Evolutionary conservation across 83 land plant species (phyloP), one percentile per base, ranked within the genome.

Genomic region (Diphasiastrum complanatum): DNA sequence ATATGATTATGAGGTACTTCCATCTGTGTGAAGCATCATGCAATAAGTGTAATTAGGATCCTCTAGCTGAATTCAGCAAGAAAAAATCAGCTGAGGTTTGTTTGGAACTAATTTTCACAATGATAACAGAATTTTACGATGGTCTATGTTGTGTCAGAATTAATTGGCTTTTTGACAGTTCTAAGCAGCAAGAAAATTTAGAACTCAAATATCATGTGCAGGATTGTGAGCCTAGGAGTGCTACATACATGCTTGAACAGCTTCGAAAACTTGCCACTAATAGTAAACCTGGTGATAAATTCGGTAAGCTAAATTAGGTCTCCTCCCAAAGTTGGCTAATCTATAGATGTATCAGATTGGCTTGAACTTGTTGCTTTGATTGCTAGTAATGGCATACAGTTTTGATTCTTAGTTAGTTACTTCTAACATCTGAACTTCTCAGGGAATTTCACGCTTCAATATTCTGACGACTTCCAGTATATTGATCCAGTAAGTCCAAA

Each of bases 391-490:
- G n/a, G n/a, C n/a, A n/a, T n/a, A n/a, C n/a, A n/a, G n/a, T n/a
- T n/a, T n/a, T n/a, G n/a, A n/a, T n/a, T 45, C 20, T 33, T 34
- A 31, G 51, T 19, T 22, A 41, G n/a, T 34, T 36, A 16, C 18
- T 46, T 16, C 16, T 33, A 16, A 65, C 53, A 47, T 46, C 37
- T 18, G 28, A 19, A 49, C 28, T 16, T 14, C 22, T 3, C 65
- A 87, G 92, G 88, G 46, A 75, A 36, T 45, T 87, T 83, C 45
- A 63, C 66, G 4, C 82, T 87, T 54, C 61, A 82, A 38, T 75
- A 82, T 72, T 85, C 90, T 0, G 95, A 91, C 57, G 95, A 91
- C 35, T 91, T 91, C 57, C 30, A 67, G 1, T 91, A 91, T 65
- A 83, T 85, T 1, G 97, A 87, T 70, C 95, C 97, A 29, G 95